Base-by-base conservation (phyloP, 768 basidiomycete species). In the Naganishia onofrii region DNA sequence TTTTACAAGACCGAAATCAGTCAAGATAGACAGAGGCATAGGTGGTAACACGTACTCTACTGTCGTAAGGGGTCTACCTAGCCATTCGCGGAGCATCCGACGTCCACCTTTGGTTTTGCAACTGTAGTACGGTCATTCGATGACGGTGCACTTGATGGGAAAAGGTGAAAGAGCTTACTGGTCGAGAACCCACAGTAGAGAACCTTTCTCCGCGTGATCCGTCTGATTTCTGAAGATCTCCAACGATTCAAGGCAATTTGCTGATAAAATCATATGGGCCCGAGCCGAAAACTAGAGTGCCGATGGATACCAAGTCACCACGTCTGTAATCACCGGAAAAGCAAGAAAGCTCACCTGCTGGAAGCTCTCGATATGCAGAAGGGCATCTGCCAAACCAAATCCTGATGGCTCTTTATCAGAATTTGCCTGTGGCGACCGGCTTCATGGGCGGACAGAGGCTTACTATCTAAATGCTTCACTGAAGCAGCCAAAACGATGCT, bases 181-280 rank as follows among this genome's bases (percentile, higher is more conserved):
- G 82, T 97, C 91, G 65, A 99, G 83, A 8, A 94, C 85, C 86
- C 88, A 90, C 71, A 96, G 83, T 55, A 99, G 82, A 60, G 91
- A 90, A 4, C 93, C 94, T 68, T 82, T 85, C 23, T 85, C 83
- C 13, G 85, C 87, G 67, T 85, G 86, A 77, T 96, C 89, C 0
- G 91, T 92, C 76, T 90, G 89, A 74, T 97, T 98, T 38, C 88
- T 86, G 78, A 91, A 94, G n/a, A 99, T 87, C 80, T 98, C 94
- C 82, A 95, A 80, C 77, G 96, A 97, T 15, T 85, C 85, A 13
- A 98, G 81, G 0, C 95, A 95, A 77, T 92, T 96, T 29, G 88
- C 89, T 57, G 89, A 90, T 55, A 99, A 84, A 26, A 92, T 84
- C 94, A 99, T 94, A 72, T 92, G 88, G 0, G 87, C 85, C 67